Base-by-base conservation (phyloP, 768 basidiomycete genomes). In the Boletus pseudopeckii region DNA sequence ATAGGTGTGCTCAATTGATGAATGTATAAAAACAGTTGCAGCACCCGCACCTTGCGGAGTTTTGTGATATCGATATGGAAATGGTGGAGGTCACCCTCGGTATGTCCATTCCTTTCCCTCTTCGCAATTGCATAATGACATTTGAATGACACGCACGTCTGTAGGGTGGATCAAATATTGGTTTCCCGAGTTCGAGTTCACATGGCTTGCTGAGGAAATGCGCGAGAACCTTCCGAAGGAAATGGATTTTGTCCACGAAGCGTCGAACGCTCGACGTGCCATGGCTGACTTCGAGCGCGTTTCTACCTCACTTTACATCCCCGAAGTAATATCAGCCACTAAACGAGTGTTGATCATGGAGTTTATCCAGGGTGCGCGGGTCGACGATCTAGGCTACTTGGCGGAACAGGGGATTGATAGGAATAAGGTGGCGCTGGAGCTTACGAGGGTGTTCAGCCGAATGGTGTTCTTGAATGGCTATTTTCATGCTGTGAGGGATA, bases 391-490 rank as follows among this genome's bases (percentile, higher is more conserved):
- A 49, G 77, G 77, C 36, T 99, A 92, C 67, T 79, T 99, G 14
- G 86, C 88, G 22, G 75, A 83, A 36, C 77, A 90, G 56, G 78
- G 81, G 42, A 98, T 99, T 57, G 92, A 99, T 70, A 79, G 96
- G 49, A 99, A 98, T 66, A 88, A 87, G 67, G 95, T 99, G 41
- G 86, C 93, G 1, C 74, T 96, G 50, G 94, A 98, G 71, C 77
- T 99, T 20, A 84, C 88, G 4, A 75, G 88, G 58, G 96, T 99
- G 64, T 98, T 98, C 66, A 88, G 83, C 46, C 86, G 84, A 64
- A 98, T 98, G 97, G 92, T 98, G 11, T 96, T 98, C 64, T 68
- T 97, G 40, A 91, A 96, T 67, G 95, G 95, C 17, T 93, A 87
- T 83, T 90, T 90, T 68, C 86, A 88, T 73, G 87, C 84, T 38